Base-by-base conservation (phyloP, 257 asterid genomes). In the Petunia axillaris region DNA sequence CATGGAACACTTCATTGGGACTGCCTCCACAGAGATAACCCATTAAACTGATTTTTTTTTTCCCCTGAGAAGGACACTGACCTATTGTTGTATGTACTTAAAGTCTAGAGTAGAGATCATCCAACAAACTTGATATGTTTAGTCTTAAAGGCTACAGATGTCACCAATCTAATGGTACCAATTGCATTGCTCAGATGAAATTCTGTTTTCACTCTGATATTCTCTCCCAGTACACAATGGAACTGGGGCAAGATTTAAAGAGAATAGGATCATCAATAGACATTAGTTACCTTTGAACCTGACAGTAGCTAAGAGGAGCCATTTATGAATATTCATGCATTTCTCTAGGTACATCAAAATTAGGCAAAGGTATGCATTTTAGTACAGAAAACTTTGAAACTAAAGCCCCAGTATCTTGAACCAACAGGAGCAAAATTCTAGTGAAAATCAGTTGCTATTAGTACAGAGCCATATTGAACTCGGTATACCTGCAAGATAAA, bases 401-500 rank as follows among this genome's bases (percentile, higher is more conserved):
- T 73, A 73, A 73, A 73, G 46, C 35, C 36, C 62, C 62, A 36
- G 48, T 50, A 35, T 73, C 46, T 58, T 36, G 55, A 43, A 41
- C 41, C 46, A 73, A 50, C 46, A 11, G 63, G 77, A 71, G 35
- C 2, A 38, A 35, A 73, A 50, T 73, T 50, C 36, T 5, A 50
- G 63, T 46, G 60, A 71, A 71, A 41, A 70, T 40, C 16, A 46
- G 76, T 0, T 71, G 70, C 77, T 5, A 8, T 71, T 48, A 71
- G 9, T 48, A 50, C 11, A 50, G 15, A 63, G 36, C 77, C 63
- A 50, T 11, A 50, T 73, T 11, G 62, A 73, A 73, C 78, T 50
- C 65, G 35, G 62, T 36, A 39, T 80, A 94, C 98, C 98, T 95
- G 98, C 85, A 93, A 88, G 80, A 91, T 59, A 53, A 95, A 93